Conservation (phyloP, 2,329 filamentous ascomycete species). For the Curvularia eragrostidis region DNA sequence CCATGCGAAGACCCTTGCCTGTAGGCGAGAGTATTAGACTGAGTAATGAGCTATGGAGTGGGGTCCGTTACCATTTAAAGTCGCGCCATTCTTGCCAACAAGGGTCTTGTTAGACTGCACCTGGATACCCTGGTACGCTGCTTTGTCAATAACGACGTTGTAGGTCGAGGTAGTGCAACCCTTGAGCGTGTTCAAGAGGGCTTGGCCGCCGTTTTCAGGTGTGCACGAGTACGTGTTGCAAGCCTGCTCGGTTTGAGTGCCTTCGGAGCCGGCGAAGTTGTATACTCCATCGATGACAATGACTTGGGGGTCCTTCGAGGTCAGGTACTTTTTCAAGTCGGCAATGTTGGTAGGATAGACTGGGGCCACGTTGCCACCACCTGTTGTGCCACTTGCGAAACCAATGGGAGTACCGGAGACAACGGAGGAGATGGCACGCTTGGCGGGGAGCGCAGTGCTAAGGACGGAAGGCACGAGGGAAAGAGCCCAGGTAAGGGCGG, state of each 20-base stretch:
- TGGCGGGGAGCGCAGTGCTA: neutral
- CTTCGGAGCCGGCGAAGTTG: neutral
- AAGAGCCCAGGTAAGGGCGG: neutral
- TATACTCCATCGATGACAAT: neutral
- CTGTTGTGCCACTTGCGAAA: neutral
- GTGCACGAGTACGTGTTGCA: neutral
- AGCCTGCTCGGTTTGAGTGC: neutral
- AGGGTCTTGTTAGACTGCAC: neutral
- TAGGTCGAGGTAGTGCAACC: neutral
- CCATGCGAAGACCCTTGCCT: neutral
- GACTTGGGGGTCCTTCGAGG: neutral
- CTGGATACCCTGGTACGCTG: neutral
- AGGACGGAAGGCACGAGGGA: neutral
- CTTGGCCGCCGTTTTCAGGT: neutral
- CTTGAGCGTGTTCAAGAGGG: neutral
- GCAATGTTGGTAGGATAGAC: neutral
- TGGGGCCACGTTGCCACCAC: neutral
- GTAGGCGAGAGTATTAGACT: neutral
- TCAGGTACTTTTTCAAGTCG: neutral
- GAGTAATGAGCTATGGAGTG: neutral
- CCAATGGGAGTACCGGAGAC: neutral
- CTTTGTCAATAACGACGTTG: neutral
- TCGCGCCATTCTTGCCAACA: neutral
- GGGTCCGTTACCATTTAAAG: neutral
- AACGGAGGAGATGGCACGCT: neutral